Percentiles rank a stretch among this genome's conserved stretches.
These are phyloP conservation scores for Pyrenochaeta sp. DNA, from an alignment of 2,329 filamentous ascomycete species.

Conservation along the genomic window DNA sequence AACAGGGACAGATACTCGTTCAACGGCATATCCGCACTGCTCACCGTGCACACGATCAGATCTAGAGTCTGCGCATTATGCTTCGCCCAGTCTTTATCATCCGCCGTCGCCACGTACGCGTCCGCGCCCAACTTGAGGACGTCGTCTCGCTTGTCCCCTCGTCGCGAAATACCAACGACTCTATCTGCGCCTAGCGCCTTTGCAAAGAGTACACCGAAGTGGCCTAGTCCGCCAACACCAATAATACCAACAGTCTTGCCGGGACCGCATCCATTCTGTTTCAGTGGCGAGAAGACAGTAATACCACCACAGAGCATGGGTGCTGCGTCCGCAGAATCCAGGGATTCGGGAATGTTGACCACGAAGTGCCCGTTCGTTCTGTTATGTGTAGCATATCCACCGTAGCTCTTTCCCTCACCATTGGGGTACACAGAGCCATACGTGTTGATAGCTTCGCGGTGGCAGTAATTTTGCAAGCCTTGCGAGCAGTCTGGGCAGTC, in stretches of 20 bases:
- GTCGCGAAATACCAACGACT: constrained; percentile 70
- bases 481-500: constrained; percentile 56
- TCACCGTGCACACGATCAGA: constrained; percentile 66
- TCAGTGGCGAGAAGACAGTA: constrained; percentile 78
- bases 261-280: constrained; percentile 74
- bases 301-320: constrained; percentile 86
- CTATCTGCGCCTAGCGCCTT: constrained; percentile 73
- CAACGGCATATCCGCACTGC: constrained; percentile 59
- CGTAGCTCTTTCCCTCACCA: constrained; percentile 67
- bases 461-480: constrained; percentile 59
- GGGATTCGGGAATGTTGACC: constrained; percentile 76
- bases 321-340: constrained; percentile 67
- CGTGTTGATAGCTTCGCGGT: constrained; percentile 49
- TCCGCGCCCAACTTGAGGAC: constrained; percentile 67
- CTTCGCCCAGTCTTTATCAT: constrained; percentile 66
- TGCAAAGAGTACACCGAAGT: constrained; percentile 75
- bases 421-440: constrained; percentile 56
- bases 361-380: constrained; percentile 77
- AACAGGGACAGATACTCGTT: constrained; percentile 67
- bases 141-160: constrained; percentile 66
- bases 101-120: constrained; percentile 66
- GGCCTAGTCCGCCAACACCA: constrained; percentile 75
- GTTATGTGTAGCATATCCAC: constrained; percentile 70
- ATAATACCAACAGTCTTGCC: constrained; percentile 80
- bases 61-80: constrained; percentile 62